These are phyloP conservation scores for Penicillium sp. DNA, from an alignment of 2,329 filamentous ascomycete species.

Conservation along the genomic window DNA sequence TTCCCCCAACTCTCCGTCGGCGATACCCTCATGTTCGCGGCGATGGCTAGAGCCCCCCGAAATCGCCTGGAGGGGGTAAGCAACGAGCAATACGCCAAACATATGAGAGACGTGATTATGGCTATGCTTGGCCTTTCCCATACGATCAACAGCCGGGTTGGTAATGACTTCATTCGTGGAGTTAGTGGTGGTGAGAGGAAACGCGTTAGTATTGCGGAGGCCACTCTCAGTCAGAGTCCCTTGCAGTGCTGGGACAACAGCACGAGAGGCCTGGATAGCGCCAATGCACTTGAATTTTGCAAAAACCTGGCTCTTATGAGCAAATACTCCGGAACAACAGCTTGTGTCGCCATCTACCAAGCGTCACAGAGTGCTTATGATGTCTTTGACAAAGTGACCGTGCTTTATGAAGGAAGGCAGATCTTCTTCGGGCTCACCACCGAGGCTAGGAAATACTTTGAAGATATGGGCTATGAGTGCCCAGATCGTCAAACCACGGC, in stretches of 20 bases:
- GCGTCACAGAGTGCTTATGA: slow-evolving; percentile 41
- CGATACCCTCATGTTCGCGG: slow-evolving; percentile 65
- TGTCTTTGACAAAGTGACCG: slow-evolving; percentile 66
- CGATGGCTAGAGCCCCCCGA: slow-evolving; percentile 9
- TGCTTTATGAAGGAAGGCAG: slow-evolving; percentile 69
- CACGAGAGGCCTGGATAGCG: slow-evolving; percentile 47
- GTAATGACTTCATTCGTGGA: slow-evolving; percentile 55
- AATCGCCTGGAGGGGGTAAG: background rate
- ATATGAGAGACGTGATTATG: slow-evolving; percentile 15
- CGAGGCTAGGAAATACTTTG: slow-evolving; percentile 63
- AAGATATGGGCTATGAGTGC: slow-evolving; percentile 53
- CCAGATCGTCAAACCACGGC: slow-evolving; percentile 64
- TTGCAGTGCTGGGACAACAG: slow-evolving; percentile 44
- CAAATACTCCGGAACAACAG: slow-evolving; percentile 45
- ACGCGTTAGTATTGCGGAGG: slow-evolving; percentile 57
- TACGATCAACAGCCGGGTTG: slow-evolving; percentile 46
- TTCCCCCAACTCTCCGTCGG: slow-evolving; percentile 72
- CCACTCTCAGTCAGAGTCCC: slow-evolving; percentile 42
- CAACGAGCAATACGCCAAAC: slow-evolving; percentile 1
- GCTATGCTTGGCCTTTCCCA: slow-evolving; percentile 39
- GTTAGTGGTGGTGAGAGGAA: slow-evolving; percentile 60
- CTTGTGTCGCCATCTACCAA: slow-evolving; percentile 53
- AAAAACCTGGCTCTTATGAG: slow-evolving; percentile 46
- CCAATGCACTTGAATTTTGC: slow-evolving; percentile 54
- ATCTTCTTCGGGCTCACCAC: slow-evolving; percentile 68